Evolutionary conservation across 352 stramenopile species (phyloP).

Genomic region (Phytophthora crassamura): DNA sequence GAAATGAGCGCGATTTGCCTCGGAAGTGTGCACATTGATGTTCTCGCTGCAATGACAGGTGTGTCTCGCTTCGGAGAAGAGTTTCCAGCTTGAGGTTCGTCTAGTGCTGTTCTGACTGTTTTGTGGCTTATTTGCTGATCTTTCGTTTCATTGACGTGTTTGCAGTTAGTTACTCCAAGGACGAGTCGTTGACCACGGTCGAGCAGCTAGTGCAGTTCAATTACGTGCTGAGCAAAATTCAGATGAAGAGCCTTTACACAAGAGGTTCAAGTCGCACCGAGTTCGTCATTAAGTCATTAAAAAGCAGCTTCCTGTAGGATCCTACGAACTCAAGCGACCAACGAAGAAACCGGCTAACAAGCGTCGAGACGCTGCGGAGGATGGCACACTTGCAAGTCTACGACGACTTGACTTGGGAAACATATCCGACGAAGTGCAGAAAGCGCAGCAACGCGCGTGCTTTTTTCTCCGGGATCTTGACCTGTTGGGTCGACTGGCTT

Average conservation of each 20-base stretch:
- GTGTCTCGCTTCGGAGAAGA: slow-evolving; percentile 91
- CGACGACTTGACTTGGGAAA: slow-evolving; percentile 44
- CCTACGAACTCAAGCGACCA: too few relatives aligned
- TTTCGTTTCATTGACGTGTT: background rate
- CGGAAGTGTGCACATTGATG: slow-evolving; percentile 92
- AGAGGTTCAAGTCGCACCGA: too few relatives aligned
- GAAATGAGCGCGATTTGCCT: slow-evolving; percentile 43
- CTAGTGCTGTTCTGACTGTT: background rate
- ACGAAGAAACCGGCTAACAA: too few relatives aligned
- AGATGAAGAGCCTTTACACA: too few relatives aligned
- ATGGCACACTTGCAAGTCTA: background rate
- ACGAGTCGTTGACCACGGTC: slow-evolving; percentile 60
- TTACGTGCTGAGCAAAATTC: too few relatives aligned
- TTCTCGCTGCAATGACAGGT: slow-evolving; percentile 94
- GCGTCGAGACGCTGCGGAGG: too few relatives aligned
- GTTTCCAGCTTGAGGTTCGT: slow-evolving; percentile 73
- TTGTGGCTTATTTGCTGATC: background rate
- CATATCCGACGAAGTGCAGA: slow-evolving; percentile 51
- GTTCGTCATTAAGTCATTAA: too few relatives aligned
- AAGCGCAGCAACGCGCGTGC: slow-evolving; percentile 61
- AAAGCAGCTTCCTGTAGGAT: too few relatives aligned
- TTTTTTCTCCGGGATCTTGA: slow-evolving; percentile 33
- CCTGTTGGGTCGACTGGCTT: background rate
- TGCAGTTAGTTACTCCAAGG: slow-evolving; percentile 73
- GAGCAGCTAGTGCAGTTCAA: slow-evolving; percentile 61